phyloP scores from a whole-genome alignment of 345 rosid genomes.

The Reutealis trisperma region DNA sequence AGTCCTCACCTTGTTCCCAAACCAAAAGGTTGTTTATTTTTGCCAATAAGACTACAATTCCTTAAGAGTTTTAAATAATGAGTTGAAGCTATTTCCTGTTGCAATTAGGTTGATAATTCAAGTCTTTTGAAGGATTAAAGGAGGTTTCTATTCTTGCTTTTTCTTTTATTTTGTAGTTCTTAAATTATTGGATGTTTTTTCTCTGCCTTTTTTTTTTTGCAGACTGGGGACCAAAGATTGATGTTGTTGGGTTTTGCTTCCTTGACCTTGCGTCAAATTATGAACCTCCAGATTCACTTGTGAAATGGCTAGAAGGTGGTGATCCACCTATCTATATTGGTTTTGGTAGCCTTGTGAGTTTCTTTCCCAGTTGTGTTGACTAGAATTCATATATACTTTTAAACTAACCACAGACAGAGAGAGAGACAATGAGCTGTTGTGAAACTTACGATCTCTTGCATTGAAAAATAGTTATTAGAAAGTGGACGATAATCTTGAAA shows the following conservation, averaged over 20 bases:
- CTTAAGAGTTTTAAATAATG: background rate
- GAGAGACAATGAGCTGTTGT: background rate
- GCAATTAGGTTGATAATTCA: background rate
- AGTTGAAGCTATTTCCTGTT: background rate
- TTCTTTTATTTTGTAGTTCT: background rate
- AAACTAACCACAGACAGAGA: background rate
- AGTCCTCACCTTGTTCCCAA: slow-evolving; percentile 62
- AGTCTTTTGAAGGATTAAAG: background rate
- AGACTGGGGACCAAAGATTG: slow-evolving; percentile 73
- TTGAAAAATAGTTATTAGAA: background rate
- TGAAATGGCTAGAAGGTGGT: slow-evolving; percentile 42
- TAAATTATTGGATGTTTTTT: background rate
- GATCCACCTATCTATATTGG: slow-evolving; percentile 64
- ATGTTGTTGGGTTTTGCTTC: slow-evolving; percentile 70
- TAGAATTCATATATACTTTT: background rate
- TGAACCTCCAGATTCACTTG: slow-evolving; percentile 55
- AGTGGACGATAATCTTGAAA: background rate
- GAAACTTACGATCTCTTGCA: background rate
- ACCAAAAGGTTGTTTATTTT: slow-evolving; percentile 45
- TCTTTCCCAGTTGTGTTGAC: background rate
- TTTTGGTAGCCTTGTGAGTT: slow-evolving; percentile 76
- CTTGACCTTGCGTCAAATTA: slow-evolving; percentile 69
- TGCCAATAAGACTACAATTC: background rate
- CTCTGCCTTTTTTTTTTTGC: slow-evolving; percentile 16
- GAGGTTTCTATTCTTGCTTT: background rate